Evolutionary conservation across 2,329 filamentous ascomycete genomes (phyloP), one percentile per base, ranked within the genome.

Genomic region (Bipolaris gigantea): DNA sequence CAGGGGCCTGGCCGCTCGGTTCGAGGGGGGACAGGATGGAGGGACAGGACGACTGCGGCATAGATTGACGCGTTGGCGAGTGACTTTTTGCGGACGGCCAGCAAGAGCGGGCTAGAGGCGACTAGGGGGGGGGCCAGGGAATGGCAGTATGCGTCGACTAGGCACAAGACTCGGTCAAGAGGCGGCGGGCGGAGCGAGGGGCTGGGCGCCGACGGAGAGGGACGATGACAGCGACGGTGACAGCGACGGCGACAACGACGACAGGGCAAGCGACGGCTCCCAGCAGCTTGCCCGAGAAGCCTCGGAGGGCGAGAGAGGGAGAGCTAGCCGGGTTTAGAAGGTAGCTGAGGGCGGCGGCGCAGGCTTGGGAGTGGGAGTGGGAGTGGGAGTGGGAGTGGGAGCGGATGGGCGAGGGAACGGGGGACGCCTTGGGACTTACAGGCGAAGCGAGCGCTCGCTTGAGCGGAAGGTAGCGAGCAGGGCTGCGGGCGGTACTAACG

Each of bases 301-400:
- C 19, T n/a, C 36, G 36, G 36, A 47, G 42, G 34, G 47, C 10
- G n/a, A 11, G 11, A 2, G 4, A 23, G 51, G 21, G 25, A 8
- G 9, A n/a, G 25, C 64, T 66, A 63, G 62, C 63, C 61, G 50
- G 44, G 43, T 63, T 58, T 56, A 61, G 64, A 57, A 64, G 59
- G 62, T 64, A 23, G 49, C 40, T 48, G 48, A 48, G 55, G 54
- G 42, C 43, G 54, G 43, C 43, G 43, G 54, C 59, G 60, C n/a
- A n/a, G n/a, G n/a, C n/a, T n/a, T n/a, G 21, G 21, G 21, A 21
- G 21, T 21, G 41, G 27, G n/a, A 10, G 45, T 50, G 45, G 33
- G n/a, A n/a, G n/a, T n/a, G n/a, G n/a, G n/a, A n/a, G n/a, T n/a
- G 21, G 21, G 21, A 21, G 21, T 21, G 41, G 27, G n/a, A 10